Percentiles rank a stretch among this genome's conserved stretches.
phyloP scores from a whole-genome alignment of 495 filamentous ascomycete species.

The Copromyces sp. region DNA sequence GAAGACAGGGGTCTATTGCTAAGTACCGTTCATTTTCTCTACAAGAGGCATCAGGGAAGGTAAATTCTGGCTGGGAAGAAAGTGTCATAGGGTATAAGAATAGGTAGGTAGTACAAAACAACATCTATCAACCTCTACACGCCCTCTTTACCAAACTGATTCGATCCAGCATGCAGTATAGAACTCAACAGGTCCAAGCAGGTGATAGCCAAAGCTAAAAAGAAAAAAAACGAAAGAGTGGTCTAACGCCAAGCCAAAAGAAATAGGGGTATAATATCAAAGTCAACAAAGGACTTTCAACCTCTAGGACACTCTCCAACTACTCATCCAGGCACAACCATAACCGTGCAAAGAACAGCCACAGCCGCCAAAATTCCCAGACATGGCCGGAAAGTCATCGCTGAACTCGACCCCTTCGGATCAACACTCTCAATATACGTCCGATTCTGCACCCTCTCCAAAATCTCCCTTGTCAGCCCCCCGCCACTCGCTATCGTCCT shows the following conservation, averaged over 20 bases:
- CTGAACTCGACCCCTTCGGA: neutral
- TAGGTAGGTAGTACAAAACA: neutral
- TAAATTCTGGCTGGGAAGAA: no score
- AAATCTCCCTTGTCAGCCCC: constrained; percentile 1
- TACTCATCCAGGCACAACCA: neutral
- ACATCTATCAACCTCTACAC: neutral
- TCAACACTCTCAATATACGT: constrained; percentile 14
- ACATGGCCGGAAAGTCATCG: neutral
- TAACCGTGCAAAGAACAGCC: neutral
- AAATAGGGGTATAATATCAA: neutral
- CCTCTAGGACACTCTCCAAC: neutral
- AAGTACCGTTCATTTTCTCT: neutral
- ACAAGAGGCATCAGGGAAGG: no score
- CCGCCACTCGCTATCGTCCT: constrained; percentile 20
- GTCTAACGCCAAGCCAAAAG: neutral
- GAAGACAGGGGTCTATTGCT: neutral
- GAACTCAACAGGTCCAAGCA: neutral
- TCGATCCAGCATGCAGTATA: neutral
- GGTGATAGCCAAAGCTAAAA: neutral
- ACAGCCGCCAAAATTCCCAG: neutral
- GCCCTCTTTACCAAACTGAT: neutral
- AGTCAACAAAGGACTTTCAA: neutral
- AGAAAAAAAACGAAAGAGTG: neutral
- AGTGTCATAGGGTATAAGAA: neutral
- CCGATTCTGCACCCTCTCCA: constrained; percentile 12